Percentiles rank a stretch among this genome's conserved stretches.
phyloP scores from a whole-genome alignment of 345 rosid genomes.

The Geranium brycei region DNA sequence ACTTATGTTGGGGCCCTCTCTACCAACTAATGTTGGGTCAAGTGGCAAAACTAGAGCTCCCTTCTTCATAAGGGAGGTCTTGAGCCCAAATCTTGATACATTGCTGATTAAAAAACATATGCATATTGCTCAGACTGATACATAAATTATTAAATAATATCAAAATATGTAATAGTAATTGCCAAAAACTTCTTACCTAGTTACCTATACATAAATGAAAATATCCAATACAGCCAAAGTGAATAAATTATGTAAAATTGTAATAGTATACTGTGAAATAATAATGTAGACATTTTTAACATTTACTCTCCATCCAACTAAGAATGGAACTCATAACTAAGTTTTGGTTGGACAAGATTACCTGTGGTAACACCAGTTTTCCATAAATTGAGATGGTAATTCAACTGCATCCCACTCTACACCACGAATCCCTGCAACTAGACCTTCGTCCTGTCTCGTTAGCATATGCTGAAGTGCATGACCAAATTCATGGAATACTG shows the following conservation, averaged over 20 bases:
- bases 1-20: too few relatives aligned
- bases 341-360: slow-evolving; percentile 11
- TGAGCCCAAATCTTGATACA: too few relatives aligned
- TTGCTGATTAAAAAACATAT: too few relatives aligned
- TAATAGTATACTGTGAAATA: too few relatives aligned
- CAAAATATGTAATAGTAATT: too few relatives aligned
- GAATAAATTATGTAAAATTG: not conserved
- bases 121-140: too few relatives aligned
- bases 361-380: slow-evolving; percentile 98
- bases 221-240: not conserved
- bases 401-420: slow-evolving; percentile 97
- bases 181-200: not conserved
- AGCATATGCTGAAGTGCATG: slow-evolving; percentile 97
- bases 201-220: not conserved
- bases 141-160: too few relatives aligned
- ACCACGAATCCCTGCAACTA: slow-evolving; percentile 77
- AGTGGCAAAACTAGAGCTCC: too few relatives aligned
- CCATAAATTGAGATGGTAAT: slow-evolving; percentile 95
- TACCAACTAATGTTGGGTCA: too few relatives aligned
- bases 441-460: slow-evolving; percentile 78
- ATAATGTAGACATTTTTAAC: too few relatives aligned
- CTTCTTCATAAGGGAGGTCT: too few relatives aligned
- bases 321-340: not conserved
- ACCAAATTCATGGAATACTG: slow-evolving; percentile 95
- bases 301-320: too few relatives aligned